Evolutionary conservation across 192 early-diverging fungal species (phyloP), one percentile per base, ranked within the genome.

Genomic region (Obelidium mucronatum): DNA sequence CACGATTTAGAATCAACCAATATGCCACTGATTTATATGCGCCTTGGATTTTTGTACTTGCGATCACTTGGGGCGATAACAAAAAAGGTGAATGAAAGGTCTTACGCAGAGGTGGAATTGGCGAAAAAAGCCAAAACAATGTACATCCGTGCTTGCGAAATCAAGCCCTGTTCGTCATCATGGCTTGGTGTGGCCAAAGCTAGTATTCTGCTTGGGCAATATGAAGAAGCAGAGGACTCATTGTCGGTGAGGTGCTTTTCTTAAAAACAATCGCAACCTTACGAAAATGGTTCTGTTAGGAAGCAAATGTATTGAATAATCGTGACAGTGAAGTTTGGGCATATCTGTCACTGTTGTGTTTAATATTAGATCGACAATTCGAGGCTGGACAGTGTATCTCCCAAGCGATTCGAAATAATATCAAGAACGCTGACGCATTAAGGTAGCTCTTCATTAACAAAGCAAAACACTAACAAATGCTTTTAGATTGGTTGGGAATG

Each of bases 281-380:
- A 77, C 2, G 22, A 26, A 48, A 48, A 48, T n/a, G 44, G 11
- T 15, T 48, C 19, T 73, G 5, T 1, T 52, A 89, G 88, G 88
- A 89, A 81, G 88, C 88, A n/a, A 89, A 89, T 79, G 80, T 87
- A 6, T 75, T 87, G 11, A 89, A 89, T 70, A 85, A 89, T 73
- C 67, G 84, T 5, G 83, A 89, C 56, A 73, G 81, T 42, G 86
- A 89, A 36, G 86, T 87, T 22, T 89, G 88, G 88, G 86, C 78
- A 17, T 73, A 85, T 73, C 65, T 89, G 5, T 67, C 88, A 1
- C 58, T 86, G 3, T 65, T 89, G 31, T 87, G 82, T 36, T 54
- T 89, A 33, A 54, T 54, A 28, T 77, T 80, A 35, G 75, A 85
- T 30, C 78, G 86, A 24, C 26, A 64, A 17, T 82, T 85, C 69